A percentile compares a stretch with the other conserved stretches of the same genome.
Evolutionary conservation across 345 rosid genomes (phyloP).

Genomic region (Melastoma malabathricum): DNA sequence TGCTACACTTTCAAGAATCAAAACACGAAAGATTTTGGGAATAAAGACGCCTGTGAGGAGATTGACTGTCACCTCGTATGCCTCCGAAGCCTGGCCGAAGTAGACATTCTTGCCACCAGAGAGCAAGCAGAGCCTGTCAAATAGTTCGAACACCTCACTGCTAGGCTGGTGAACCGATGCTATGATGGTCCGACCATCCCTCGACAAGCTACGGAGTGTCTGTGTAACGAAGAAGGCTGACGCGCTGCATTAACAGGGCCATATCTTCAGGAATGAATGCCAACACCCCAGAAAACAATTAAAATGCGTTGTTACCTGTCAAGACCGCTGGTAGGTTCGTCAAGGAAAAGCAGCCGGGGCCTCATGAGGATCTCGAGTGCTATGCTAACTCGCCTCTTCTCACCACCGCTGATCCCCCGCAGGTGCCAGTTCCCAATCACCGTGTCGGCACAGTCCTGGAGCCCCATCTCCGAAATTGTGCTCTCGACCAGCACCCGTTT

Average conservation of each 20-base stretch:
- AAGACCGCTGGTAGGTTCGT: constrained; percentile 95
- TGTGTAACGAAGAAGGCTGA: constrained; percentile 95
- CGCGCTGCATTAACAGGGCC: constrained; percentile 38
- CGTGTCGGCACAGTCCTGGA: constrained; percentile 90
- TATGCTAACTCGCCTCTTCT: constrained; percentile 84
- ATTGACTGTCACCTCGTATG: constrained; percentile 55
- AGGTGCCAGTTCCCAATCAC: constrained; percentile 95
- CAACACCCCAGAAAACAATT: too few relatives aligned
- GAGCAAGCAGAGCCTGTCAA: constrained; percentile 74
- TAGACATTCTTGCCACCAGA: constrained; percentile 92
- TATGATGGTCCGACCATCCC: constrained; percentile 91
- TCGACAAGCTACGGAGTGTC: constrained; percentile 66
- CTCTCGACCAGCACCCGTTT: constrained; percentile 72
- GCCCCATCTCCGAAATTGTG: constrained; percentile 88
- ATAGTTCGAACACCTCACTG: constrained; percentile 89
- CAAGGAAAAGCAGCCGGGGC: constrained; percentile 90
- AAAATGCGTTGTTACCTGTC: constrained; percentile 40
- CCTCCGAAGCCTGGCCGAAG: constrained; percentile 83
- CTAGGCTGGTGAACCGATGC: constrained; percentile 97
- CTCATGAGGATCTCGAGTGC: constrained; percentile 93
- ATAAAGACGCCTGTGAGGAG: background rate
- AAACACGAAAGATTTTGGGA: background rate
- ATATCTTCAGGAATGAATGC: too few relatives aligned
- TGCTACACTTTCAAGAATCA: background rate
- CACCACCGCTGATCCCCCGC: constrained; percentile 93